phyloP scores from a whole-genome alignment of 768 basidiomycete genomes.

The Holtermanniella nyarrowii region DNA sequence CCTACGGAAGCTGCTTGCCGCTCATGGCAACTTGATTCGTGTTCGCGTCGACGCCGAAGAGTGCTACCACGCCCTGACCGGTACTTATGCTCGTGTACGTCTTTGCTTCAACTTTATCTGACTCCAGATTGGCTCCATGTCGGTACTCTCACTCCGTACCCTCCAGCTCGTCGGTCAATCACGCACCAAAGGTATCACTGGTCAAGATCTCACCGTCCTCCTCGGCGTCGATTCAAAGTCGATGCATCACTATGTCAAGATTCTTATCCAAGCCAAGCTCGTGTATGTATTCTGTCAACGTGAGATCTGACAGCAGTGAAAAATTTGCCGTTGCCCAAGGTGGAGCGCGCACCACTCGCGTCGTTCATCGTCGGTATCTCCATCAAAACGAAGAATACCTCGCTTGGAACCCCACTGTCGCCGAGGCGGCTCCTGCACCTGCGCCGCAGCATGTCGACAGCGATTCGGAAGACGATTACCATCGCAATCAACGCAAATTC shows the following conservation, averaged over 20 bases:
- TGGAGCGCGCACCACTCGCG: slow-evolving; percentile 21
- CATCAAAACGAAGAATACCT: slow-evolving; percentile 22
- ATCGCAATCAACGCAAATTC: too few species aligned
- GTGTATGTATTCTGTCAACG: slow-evolving; percentile 12
- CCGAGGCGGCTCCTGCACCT: slow-evolving; percentile 8
- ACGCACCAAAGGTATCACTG: slow-evolving; percentile 21
- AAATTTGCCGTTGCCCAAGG: slow-evolving; percentile 22
- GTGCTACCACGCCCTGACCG: background rate
- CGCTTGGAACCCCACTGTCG: slow-evolving; percentile 1
- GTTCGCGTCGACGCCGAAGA: background rate
- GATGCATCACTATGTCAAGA: slow-evolving; percentile 31
- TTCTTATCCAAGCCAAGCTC: slow-evolving; percentile 15
- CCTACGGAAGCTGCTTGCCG: slow-evolving; percentile 3
- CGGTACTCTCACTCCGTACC: background rate
- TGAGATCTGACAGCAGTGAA: slow-evolving; percentile 11
- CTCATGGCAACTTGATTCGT: background rate
- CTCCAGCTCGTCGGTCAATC: background rate
- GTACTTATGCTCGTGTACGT: background rate
- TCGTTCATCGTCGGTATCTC: slow-evolving; percentile 24
- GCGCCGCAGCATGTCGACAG: too few species aligned
- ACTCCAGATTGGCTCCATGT: background rate
- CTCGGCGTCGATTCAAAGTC: slow-evolving; percentile 28
- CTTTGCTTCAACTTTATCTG: background rate
- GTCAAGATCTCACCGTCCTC: slow-evolving; percentile 27
- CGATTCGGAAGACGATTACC: too few species aligned